Base-by-base conservation (phyloP, 2,329 filamentous ascomycete species). In the Aspergillus sp. region DNA sequence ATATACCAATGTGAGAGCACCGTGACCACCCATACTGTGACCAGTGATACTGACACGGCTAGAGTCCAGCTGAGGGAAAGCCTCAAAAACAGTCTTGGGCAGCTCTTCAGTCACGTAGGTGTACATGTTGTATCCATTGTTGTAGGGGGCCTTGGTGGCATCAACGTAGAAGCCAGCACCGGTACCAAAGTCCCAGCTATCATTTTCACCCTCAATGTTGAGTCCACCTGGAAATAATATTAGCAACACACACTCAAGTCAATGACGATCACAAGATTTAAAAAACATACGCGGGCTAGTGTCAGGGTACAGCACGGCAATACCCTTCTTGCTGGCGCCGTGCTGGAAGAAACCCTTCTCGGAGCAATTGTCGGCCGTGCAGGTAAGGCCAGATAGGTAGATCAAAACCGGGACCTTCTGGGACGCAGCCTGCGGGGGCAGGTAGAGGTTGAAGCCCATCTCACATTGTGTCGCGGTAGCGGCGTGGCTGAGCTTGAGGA, bases 1-100 rank as follows among this genome's bases (percentile, higher is more conserved):
- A 48, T 61, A 39, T 61, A 81, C 77, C 57, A 97, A 72, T 37
- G 90, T 95, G 56, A 98, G 74, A 36, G 93, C 93, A 50, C 93
- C 93, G 68, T 98, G 93, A 0, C 93, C 93, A 54, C 93, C 93
- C 93, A 98, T 98, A 58, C 85, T 90, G 73, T 98, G 93, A 5
- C 93, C 93, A 33, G 88, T 88, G 59, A 98, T 93, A 67, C 84
- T 86, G 43, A 96, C 82, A 33, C 85, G 77, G 27, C 60, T 68
- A 0, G 68, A 60, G 66, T 97, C 91, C 28, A 98, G 74, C 61
- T 81, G 76, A 28, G 79, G 74, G 69, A 90, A 95, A 27, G 79
- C 76, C 28, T 68, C 67, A 67, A 90, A 94, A 26, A 97, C 77
- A 1, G 83, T 74, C 11, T 76, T 71, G 1, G 90, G 91, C n/a